Evolutionary conservation across 805 yeast genomes (phyloP), one percentile per base, ranked within the genome.

Genomic region (Ogataea salicorniae): DNA sequence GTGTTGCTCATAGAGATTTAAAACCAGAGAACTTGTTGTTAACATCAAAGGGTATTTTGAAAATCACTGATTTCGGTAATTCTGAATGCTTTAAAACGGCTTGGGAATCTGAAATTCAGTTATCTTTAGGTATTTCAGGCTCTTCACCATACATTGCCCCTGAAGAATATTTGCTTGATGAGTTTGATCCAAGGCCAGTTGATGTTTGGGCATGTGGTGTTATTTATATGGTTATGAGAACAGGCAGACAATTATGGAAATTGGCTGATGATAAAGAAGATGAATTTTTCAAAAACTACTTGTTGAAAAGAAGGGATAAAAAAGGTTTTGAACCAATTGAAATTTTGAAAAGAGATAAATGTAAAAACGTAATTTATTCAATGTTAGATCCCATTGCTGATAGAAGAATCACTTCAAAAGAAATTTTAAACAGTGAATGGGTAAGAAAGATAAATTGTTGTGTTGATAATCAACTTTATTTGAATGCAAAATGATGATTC

Each of bases 171-270:
- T 72, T 76, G 2, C 68, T 62, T 50, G 69, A 75, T 37, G 81
- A 80, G 58, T 89, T 87, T 65, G 96, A 89, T 66, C 86, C 95
- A 2, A 68, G 96, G 47, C 76, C 85, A 34, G 85, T 86, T 6
- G 96, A 89, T 68, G 80, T 88, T 35, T 89, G 97, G 97, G 82
- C 96, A 0, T 87, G 95, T 70, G 96, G 96, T 43, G 92, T 89
- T 11, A 88, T 89, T 34, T 89, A 86, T 62, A 84, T 89, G 88
- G 95, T 95, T 6, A 84, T 89, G 92, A 73, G 97, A 58, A 87
- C 97, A 0, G 99, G 98, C 4, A 74, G 96, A 45, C 96, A 92
- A 60, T 68, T 94, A 45, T 92, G 98, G 98, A 81, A 86, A 57
- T 70, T 81, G 48, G 97, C 98, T 2, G 79, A 80, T 49, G 76